Evolutionary conservation across 2,329 filamentous ascomycete genomes (phyloP), one percentile per base, ranked within the genome.

Genomic region (Dryadomyces quercivorus): DNA sequence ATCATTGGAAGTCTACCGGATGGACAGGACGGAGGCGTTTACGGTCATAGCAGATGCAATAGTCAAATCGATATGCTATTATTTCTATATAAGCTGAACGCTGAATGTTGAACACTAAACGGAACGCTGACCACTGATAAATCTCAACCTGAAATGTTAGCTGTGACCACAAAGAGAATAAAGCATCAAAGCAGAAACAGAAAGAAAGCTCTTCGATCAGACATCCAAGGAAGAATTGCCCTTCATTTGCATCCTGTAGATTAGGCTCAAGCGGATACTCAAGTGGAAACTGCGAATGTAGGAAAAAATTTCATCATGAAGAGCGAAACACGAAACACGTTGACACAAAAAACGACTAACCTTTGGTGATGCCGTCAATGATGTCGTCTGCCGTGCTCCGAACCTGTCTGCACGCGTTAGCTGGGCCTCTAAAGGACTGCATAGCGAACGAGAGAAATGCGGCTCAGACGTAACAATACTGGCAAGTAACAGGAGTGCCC

Each of bases 281-380:
- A 75, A 86, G 85, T 87, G 85, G 82, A 89, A 89, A 89, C 85
- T 89, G 85, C 85, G 85, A 90, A 88, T 87, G 75, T 80, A 74
- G 76, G 70, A 79, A 82, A 75, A 78, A 78, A 69, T 83, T 86
- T 86, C 82, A 86, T 87, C 84, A 86, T 82, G 63, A 15, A 63
- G 26, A 65, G 66, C 62, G 54, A 15, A 49, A 53, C 54, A 31
- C 48, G 52, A 56, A 57, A 58, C 52, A 38, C 16, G 50, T 54
- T 52, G 52, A 51, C 1, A n/a, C 1, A 21, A 10, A 21, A 22
- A 1, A 22, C 20, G 5, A 69, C 70, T 66, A 53, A 71, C 69
- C 66, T 65, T 48, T 50, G 43, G n/a, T n/a, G 6, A 20, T 3
- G 4, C 7, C 34, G 22, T 26, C 7, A 8, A 21, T 15, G 16